Evolutionary conservation across 2,329 filamentous ascomycete species (phyloP).

Genomic region (Berkeleyomyces rouxiae): DNA sequence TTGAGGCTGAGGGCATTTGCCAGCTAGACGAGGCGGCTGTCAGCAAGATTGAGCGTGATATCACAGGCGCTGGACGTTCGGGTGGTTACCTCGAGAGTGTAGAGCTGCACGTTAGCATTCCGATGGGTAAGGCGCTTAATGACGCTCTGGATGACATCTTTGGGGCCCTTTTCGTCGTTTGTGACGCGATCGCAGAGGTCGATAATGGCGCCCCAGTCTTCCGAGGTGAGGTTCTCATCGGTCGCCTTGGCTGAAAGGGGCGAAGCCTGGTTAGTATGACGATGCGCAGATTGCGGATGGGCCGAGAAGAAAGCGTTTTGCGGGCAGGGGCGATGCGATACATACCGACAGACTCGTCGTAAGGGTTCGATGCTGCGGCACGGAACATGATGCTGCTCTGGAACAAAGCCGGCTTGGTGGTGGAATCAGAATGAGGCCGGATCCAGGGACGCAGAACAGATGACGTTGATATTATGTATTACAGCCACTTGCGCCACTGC

Average conservation of each 20-base stretch:
- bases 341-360: slow-evolving; percentile 43
- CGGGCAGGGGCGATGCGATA: slow-evolving; percentile 12
- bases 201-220: slow-evolving; percentile 52
- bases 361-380: slow-evolving; percentile 39
- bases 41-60: not conserved
- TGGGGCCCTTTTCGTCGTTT: slow-evolving; percentile 42
- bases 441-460: not conserved
- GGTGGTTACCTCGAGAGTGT: slow-evolving; percentile 60
- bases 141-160: slow-evolving; percentile 75
- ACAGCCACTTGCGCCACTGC: slow-evolving; percentile 3
- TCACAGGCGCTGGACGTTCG: not conserved
- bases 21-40: slow-evolving; percentile 33
- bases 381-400: slow-evolving; percentile 28
- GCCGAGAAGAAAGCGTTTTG: no score
- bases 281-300: slow-evolving; percentile 1
- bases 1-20: slow-evolving; percentile 86
- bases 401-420: slow-evolving; percentile 9
- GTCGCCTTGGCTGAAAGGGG: slow-evolving; percentile 50
- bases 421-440: not conserved
- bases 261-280: not conserved
- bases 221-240: slow-evolving; percentile 87
- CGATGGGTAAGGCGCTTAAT: slow-evolving; percentile 85
- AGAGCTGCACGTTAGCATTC: slow-evolving; percentile 91
- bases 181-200: slow-evolving; percentile 45
- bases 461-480: not conserved